A percentile compares a stretch with the other conserved stretches of the same genome.
Conservation (phyloP, 306 rosid species). For the Malus orientalis region DNA sequence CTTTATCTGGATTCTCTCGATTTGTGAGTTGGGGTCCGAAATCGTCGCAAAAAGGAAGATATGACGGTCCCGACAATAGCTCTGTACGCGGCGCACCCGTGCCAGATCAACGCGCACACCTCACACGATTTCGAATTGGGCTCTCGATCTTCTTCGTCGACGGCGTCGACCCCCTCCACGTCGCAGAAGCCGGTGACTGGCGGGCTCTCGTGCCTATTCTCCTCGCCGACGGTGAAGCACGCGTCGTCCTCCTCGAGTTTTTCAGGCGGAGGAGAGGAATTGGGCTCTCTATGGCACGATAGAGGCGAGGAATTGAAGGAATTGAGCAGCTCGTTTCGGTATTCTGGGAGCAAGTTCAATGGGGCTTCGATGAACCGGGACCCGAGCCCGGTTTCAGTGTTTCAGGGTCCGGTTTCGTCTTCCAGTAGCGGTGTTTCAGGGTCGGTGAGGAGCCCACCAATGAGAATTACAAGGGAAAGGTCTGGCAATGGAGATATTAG, state of each 20-base stretch:
- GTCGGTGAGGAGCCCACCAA: constrained; percentile 36
- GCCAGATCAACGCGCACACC: constrained; percentile 59
- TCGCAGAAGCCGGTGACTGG: constrained; percentile 67
- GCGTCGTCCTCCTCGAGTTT: constrained; percentile 44
- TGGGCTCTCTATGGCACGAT: constrained; percentile 45
- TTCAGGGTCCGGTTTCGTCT: constrained; percentile 81
- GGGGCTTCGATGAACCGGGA: constrained; percentile 61
- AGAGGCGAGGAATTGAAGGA: constrained; percentile 64
- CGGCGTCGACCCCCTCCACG: constrained; percentile 54
- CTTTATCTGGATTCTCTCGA: background rate
- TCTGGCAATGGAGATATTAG: constrained; percentile 22
- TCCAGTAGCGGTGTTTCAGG: constrained; percentile 40
- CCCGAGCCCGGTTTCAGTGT: constrained; percentile 86
- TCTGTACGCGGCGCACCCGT: constrained; percentile 68
- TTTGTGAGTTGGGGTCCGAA: background rate
- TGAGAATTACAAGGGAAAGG: constrained; percentile 37
- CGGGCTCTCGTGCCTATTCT: constrained; percentile 70
- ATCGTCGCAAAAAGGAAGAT: background rate
- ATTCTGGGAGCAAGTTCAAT: constrained; percentile 48
- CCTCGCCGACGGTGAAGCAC: constrained; percentile 55
- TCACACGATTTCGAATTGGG: constrained; percentile 68
- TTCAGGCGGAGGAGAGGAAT: constrained; percentile 54
- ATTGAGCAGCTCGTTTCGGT: constrained; percentile 61
- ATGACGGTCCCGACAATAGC: constrained; percentile 89
- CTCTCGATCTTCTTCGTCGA: constrained; percentile 58